Base-by-base conservation (phyloP, 495 filamentous ascomycete genomes). In the Hypoxylon trugodes region DNA sequence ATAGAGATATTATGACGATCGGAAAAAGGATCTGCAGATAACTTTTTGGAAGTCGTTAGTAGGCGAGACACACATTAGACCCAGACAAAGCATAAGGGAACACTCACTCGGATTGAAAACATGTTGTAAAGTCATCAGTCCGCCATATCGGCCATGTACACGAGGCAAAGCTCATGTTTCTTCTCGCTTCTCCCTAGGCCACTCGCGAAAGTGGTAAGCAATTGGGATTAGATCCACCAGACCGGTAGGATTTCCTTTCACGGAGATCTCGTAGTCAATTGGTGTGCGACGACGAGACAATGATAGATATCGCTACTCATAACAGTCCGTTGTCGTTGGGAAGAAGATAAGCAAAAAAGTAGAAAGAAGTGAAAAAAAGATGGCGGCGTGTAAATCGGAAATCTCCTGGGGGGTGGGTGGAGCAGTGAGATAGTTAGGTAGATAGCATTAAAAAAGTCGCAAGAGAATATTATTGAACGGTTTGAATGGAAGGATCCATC, bases 21-120 rank as follows among this genome's bases (percentile, higher is more conserved):
- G 96, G 96, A 33, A 97, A 83, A 32, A 95, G 77, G 51, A 91
- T 85, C 77, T 92, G 89, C 36, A 99, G 84, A 72, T 91, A 91
- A 73, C 94, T 98, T 73, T 68, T n/a, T n/a, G n/a, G n/a, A 51
- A 8, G 59, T 65, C 33, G 74, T 73, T 50, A 49, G 54, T 24
- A 45, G 30, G 58, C 35, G 19, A 33, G 33, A 58, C 47, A 59
- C 3, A 33, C 46, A 21, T 36, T 16, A 8, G 30, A 38, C 28
- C 32, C 19, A 13, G 7, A 46, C 21, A 69, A 48, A 41, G 13
- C 49, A 53, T 24, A 53, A 24, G 24, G 28, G 52, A 32, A 15
- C 2, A 78, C 90, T 76, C 76, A 97, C 94, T 96, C 92, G 79
- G 84, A 86, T 70, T 92, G 88, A 71, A 98, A 93, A 77, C 96